Percentiles rank a stretch among this genome's conserved stretches.
These are phyloP conservation scores for Cryphonectria japonica DNA, from an alignment of 2,329 filamentous ascomycete genomes.

Conservation along the genomic window DNA sequence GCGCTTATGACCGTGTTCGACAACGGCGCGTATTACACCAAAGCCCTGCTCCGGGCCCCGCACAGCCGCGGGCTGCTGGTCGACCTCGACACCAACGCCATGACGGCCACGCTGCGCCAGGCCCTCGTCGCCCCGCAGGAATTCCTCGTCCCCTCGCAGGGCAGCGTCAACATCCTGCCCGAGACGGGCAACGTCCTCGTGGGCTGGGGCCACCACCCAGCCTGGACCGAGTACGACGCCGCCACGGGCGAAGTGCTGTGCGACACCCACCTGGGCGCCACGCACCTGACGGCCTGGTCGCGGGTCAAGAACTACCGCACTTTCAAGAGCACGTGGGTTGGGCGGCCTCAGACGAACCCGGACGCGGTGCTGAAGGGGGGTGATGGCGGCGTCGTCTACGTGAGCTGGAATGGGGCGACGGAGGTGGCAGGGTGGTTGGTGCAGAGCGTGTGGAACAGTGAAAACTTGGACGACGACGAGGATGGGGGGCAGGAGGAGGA, in stretches of 20 bases:
- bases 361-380: conserved; percentile 2
- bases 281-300: not conserved
- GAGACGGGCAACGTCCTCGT: conserved; percentile 12
- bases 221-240: conserved; percentile 12
- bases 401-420: conserved; percentile 15
- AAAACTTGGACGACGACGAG: not conserved
- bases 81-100: conserved; percentile 10
- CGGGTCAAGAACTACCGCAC: conserved; percentile 18
- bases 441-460: conserved; percentile 1
- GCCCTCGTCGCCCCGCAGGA: conserved; percentile 2
- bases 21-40: conserved; percentile 35
- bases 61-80: conserved; percentile 20
- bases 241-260: conserved; percentile 11
- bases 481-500: not conserved
- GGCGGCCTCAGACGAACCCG: conserved; percentile 7
- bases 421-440: conserved; percentile 5
- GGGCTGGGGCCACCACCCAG: conserved; percentile 17
- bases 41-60: not conserved
- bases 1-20: conserved; percentile 44
- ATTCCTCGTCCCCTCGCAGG: conserved; percentile 12
- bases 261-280: conserved; percentile 3
- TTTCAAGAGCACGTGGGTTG: conserved; percentile 12
- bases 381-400: conserved; percentile 3
- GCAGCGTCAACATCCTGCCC: conserved; percentile 10
- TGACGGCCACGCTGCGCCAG: conserved; percentile 8